These are phyloP conservation scores for Apiosordaria backusii DNA, from an alignment of 495 filamentous ascomycete genomes.

Conservation along the genomic window DNA sequence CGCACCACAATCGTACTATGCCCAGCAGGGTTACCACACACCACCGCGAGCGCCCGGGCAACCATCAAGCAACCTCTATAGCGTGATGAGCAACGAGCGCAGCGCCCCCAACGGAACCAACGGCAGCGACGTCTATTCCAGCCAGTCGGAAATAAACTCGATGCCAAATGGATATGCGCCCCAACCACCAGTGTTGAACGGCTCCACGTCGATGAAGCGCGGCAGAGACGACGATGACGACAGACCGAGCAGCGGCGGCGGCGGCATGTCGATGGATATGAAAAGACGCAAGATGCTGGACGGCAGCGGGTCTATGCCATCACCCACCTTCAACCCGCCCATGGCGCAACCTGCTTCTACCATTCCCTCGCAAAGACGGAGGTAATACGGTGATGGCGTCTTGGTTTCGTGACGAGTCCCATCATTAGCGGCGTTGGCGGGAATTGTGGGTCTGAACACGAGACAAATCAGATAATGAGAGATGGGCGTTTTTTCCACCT, in stretches of 20 bases:
- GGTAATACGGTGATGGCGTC: conserved; percentile 17
- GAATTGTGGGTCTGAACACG: neutral
- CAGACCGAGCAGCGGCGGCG: conserved; percentile 60
- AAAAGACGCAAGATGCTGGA: conserved; percentile 82
- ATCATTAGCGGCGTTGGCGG: neutral
- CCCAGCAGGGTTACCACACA: conserved; percentile 66
- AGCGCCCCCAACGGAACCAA: conserved; percentile 63
- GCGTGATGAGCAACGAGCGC: conserved; percentile 82
- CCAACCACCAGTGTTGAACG: conserved; percentile 63
- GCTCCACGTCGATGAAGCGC: conserved; percentile 46
- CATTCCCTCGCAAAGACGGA: conserved; percentile 33
- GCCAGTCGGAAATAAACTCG: conserved; percentile 55
- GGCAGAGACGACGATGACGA: conserved; percentile 76
- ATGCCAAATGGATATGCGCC: conserved; percentile 57
- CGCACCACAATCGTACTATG: conserved; percentile 69
- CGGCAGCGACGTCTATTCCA: conserved; percentile 63
- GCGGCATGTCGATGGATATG: conserved; percentile 55
- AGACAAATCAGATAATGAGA: neutral
- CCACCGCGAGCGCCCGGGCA: conserved; percentile 66
- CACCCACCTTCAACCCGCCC: conserved; percentile 44
- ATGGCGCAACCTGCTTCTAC: conserved; percentile 45
- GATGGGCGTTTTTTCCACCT: neutral
- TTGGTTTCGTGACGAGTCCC: neutral
- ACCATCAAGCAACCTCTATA: conserved; percentile 80
- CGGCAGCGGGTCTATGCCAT: conserved; percentile 36